phyloP scores from a whole-genome alignment of 805 yeast species.

The Candida takata region DNA sequence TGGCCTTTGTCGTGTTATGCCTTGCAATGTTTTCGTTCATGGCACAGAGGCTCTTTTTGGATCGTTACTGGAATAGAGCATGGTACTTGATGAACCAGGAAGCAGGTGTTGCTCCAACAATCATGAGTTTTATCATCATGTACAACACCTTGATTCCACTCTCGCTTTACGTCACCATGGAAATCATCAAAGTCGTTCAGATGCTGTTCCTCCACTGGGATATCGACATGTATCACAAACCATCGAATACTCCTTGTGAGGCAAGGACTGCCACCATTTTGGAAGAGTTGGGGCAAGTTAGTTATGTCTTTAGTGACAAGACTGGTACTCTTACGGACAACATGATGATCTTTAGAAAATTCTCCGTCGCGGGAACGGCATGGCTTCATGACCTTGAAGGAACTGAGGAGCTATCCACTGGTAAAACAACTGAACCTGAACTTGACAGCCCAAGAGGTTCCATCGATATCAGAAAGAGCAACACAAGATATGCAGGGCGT shows the following conservation, averaged over 20 bases:
- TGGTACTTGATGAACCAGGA: conserved; percentile 76
- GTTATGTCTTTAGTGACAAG: conserved; percentile 90
- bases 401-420: background rate
- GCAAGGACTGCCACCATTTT: conserved; percentile 92
- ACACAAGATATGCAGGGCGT: conserved; percentile 40
- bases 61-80: conserved; percentile 32
- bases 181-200: conserved; percentile 86
- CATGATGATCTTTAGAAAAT: conserved; percentile 83
- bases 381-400: conserved; percentile 76
- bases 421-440: background rate
- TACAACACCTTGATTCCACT: conserved; percentile 93
- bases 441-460: conserved; percentile 24
- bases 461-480: conserved; percentile 34
- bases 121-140: conserved; percentile 97
- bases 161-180: conserved; percentile 94
- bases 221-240: conserved; percentile 87
- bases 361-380: conserved; percentile 80
- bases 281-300: conserved; percentile 95
- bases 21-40: conserved; percentile 76
- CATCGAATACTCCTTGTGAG: conserved; percentile 84
- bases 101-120: conserved; percentile 80
- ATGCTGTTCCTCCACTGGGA: conserved; percentile 78
- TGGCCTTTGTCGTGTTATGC: conserved; percentile 75
- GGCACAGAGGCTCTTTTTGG: conserved; percentile 57
- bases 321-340: conserved; percentile 97